Percentiles rank a stretch among this genome's conserved stretches.
Conservation (phyloP, 1,284 basidiomycete species). For the Moniliella sp. region DNA sequence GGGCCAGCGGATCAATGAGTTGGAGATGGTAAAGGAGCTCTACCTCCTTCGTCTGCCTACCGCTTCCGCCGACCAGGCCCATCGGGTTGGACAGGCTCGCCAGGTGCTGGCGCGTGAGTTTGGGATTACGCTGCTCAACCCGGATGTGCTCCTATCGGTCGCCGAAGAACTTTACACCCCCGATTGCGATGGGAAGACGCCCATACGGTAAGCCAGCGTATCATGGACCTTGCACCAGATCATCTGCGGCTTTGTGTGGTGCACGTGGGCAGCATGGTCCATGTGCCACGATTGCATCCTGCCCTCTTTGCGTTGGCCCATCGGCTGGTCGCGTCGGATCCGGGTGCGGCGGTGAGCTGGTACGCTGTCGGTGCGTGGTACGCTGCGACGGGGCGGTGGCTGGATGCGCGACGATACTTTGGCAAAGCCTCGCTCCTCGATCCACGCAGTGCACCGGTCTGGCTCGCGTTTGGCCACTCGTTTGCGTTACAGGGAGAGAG, state of each 20-base stretch:
- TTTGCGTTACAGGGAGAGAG: constrained; percentile 87
- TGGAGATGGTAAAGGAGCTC: constrained; percentile 67
- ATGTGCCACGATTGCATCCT: constrained; percentile 68
- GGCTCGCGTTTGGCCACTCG: constrained; percentile 91
- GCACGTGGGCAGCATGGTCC: constrained; percentile 91
- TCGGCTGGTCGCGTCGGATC: constrained; percentile 69
- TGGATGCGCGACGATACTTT: constrained; percentile 27
- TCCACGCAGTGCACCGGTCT: constrained; percentile 77
- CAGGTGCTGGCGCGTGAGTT: constrained; percentile 34
- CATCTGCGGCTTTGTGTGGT: constrained; percentile 46
- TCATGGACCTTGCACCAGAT: constrained; percentile 15
- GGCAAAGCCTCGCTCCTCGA: constrained; percentile 89
- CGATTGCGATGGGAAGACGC: constrained; percentile 84
- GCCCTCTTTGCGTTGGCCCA: constrained; percentile 85
- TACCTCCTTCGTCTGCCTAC: constrained; percentile 79
- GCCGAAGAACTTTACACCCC: constrained; percentile 72
- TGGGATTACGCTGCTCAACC: constrained; percentile 58
- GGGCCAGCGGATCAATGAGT: too few species aligned
- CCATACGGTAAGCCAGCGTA: constrained; percentile 49
- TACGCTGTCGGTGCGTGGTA: constrained; percentile 98
- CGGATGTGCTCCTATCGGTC: constrained; percentile 71
- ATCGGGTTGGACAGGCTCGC: constrained; percentile 14
- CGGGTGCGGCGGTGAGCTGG: constrained; percentile 78
- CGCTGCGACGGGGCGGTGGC: constrained; percentile 53
- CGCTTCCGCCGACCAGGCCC: constrained; percentile 28